Conservation (phyloP, 1,284 basidiomycete species). For the Leccinum cinnamomeum region DNA sequence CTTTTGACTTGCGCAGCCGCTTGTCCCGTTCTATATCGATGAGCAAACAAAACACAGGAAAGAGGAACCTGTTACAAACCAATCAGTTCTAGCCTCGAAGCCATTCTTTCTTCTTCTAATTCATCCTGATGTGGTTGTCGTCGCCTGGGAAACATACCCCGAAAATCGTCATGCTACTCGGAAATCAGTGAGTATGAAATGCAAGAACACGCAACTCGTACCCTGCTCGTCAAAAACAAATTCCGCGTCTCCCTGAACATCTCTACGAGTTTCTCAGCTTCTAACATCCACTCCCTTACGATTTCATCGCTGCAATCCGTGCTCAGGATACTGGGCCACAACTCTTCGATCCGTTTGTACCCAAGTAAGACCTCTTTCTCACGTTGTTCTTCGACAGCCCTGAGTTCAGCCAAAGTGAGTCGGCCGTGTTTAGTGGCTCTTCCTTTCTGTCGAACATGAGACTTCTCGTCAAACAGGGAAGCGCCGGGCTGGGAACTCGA, state of each 20-base stretch:
- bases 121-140: slow-evolving; percentile 49
- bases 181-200: slow-evolving; percentile 2
- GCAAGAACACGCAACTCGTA: slow-evolving; percentile 37
- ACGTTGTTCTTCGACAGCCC: slow-evolving; percentile 59
- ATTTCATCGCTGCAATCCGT: slow-evolving; percentile 40
- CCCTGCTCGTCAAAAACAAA: slow-evolving; percentile 77
- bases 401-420: slow-evolving; percentile 53
- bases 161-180: slow-evolving; percentile 49
- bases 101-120: slow-evolving; percentile 70
- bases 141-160: slow-evolving; percentile 64
- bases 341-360: slow-evolving; percentile 49
- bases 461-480: slow-evolving; percentile 61
- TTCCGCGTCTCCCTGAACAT: slow-evolving; percentile 84
- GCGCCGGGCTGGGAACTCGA: slow-evolving; percentile 25
- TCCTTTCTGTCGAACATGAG: slow-evolving; percentile 38
- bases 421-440: slow-evolving; percentile 40
- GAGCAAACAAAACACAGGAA: neutral
- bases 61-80: slow-evolving; percentile 39
- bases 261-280: slow-evolving; percentile 79
- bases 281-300: slow-evolving; percentile 72
- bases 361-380: slow-evolving; percentile 59
- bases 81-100: slow-evolving; percentile 71
- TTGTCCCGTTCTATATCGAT: slow-evolving; percentile 46
- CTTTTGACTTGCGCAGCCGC: slow-evolving; percentile 38
- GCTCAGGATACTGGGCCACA: slow-evolving; percentile 42